phyloP scores from a whole-genome alignment of 495 filamentous ascomycete genomes.

The Mytilinidion resinicola region DNA sequence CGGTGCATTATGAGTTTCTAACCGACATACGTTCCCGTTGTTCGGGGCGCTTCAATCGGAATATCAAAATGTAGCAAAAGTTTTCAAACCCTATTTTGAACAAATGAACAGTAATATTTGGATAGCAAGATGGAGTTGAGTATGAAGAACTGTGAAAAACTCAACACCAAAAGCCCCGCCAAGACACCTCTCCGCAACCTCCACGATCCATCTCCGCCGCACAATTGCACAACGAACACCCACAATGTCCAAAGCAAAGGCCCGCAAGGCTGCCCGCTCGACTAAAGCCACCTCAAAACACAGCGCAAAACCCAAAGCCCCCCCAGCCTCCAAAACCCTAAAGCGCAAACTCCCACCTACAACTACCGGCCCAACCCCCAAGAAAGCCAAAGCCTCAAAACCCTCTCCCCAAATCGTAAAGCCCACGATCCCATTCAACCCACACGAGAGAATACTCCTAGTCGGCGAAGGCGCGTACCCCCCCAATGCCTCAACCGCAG shows the following conservation, averaged over 20 bases:
- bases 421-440: slow-evolving; percentile 66
- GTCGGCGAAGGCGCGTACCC: slow-evolving; percentile 65
- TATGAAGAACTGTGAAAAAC: no score
- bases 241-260: not conserved
- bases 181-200: no score
- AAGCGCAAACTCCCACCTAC: not conserved
- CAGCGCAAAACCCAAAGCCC: not conserved
- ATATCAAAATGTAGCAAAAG: no score
- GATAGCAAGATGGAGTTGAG: no score
- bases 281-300: not conserved
- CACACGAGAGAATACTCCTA: slow-evolving; percentile 66
- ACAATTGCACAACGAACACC: not conserved
- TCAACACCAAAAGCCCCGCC: no score
- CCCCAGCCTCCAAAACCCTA: not conserved
- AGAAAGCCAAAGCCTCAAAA: not conserved
- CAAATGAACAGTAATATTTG: no score
- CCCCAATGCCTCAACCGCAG: slow-evolving; percentile 5
- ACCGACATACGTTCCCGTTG: no score
- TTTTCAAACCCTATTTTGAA: no score
- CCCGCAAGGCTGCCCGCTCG: not conserved
- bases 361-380: not conserved
- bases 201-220: no score
- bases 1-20: no score
- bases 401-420: not conserved
- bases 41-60: no score